phyloP scores from a whole-genome alignment of 1,139 yeast species.

The Meyerozyma carpophila region DNA sequence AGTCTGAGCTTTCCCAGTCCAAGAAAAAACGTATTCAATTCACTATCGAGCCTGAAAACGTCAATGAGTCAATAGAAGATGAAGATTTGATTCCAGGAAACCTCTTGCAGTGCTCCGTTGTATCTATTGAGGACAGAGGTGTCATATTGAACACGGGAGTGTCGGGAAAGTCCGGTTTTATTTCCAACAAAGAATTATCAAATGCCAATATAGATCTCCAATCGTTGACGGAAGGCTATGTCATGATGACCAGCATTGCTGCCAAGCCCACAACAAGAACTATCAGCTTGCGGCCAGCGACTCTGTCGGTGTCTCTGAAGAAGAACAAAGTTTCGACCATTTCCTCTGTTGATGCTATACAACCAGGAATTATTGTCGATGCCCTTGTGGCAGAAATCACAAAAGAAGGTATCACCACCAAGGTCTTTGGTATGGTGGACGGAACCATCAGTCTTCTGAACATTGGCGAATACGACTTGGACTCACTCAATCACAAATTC shows the following conservation, averaged over 20 bases:
- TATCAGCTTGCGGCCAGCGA: slow-evolving; percentile 48
- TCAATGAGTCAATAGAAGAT: slow-evolving; percentile 54
- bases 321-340: slow-evolving; percentile 48
- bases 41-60: slow-evolving; percentile 68
- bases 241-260: slow-evolving; percentile 44
- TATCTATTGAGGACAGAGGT: slow-evolving; percentile 90
- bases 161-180: slow-evolving; percentile 56
- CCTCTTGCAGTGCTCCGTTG: slow-evolving; percentile 69
- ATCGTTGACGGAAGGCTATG: slow-evolving; percentile 34
- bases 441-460: slow-evolving; percentile 72
- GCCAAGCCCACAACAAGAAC: slow-evolving; percentile 54
- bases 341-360: slow-evolving; percentile 68
- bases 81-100: slow-evolving; percentile 64
- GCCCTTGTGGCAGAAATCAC: slow-evolving; percentile 61
- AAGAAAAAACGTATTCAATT: slow-evolving; percentile 63
- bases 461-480: slow-evolving; percentile 42
- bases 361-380: slow-evolving; percentile 81
- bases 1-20: slow-evolving; percentile 25
- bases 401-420: slow-evolving; percentile 57
- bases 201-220: slow-evolving; percentile 17
- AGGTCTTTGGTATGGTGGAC: slow-evolving; percentile 68
- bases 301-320: slow-evolving; percentile 24
- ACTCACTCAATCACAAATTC: slow-evolving; percentile 54
- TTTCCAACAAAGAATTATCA: slow-evolving; percentile 61
- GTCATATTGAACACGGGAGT: slow-evolving; percentile 68